Base-by-base conservation (phyloP, 1,139 yeast species). In the Candida albicans region DNA sequence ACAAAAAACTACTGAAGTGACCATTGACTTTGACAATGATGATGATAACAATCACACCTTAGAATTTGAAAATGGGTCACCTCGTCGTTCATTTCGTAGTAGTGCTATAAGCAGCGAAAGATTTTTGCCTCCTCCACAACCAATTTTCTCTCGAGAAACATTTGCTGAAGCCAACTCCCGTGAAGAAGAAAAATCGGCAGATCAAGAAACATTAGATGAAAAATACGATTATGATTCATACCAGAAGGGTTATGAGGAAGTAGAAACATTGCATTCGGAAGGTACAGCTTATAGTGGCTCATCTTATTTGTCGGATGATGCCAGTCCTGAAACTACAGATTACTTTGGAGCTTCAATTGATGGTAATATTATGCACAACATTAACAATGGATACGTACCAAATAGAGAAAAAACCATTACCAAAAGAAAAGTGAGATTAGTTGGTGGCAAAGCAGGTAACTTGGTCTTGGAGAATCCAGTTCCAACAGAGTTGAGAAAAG, bases 391-490 rank as follows among this genome's bases (percentile, higher is more conserved):
- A 1, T 73, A 62, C 47, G 61, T 67, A 8, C 78, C 78, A 13
- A 64, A 56, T 29, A 49, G 65, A 46, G 70, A 67, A 27, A 72
- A 70, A 44, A 62, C 68, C 1, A 44, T 61, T 7, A 64, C 73
- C 14, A 68, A 61, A 46, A 58, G 78, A 24, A 84, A 84, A 58
- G 87, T 87, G 40, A 68, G 84, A 50, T 77, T 87, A 37, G 84
- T 71, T 2, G 78, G 74, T 12, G 75, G 75, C 7, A 62, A 83
- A 34, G 74, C 84, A 22, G 93, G 95, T 39, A 86, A 88, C 52
- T 77, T 93, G 59, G 90, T 90, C 6, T 74, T 93, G 48, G 97
- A 91, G 59, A 91, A 95, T 55, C 96, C 97, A 2, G 85, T 93
- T 38, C 98, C 99, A 2, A 82, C 88, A 15, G 93, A 91, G 50